A percentile compares a stretch with the other conserved stretches of the same genome.
These are phyloP conservation scores for Zarea fungicola DNA, from an alignment of 2,329 filamentous ascomycete genomes.

Conservation along the genomic window DNA sequence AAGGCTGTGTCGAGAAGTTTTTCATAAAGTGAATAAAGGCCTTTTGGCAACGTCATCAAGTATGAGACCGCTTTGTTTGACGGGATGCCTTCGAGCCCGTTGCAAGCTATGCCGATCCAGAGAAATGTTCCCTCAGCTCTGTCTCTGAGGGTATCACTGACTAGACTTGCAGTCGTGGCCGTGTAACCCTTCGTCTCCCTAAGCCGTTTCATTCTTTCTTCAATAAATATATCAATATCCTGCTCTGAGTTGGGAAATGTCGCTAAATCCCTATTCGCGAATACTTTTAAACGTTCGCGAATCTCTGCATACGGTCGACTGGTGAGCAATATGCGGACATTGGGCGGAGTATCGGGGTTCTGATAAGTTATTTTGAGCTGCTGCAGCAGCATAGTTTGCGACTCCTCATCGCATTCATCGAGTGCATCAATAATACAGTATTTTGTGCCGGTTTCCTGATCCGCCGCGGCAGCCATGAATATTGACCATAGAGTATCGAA, in stretches of 20 bases:
- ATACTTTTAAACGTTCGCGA: slow-evolving; percentile 13
- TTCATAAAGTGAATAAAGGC: slow-evolving; percentile 16
- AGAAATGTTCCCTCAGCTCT: slow-evolving; percentile 22
- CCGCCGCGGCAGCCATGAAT: slow-evolving; percentile 14
- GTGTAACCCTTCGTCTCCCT: slow-evolving; percentile 17
- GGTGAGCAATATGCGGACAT: slow-evolving; percentile 17
- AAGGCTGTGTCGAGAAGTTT: slow-evolving; percentile 13
- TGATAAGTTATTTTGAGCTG: slow-evolving; percentile 16
- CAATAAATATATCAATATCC: slow-evolving; percentile 18
- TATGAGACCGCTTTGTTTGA: slow-evolving; percentile 19
- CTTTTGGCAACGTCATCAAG: slow-evolving; percentile 19
- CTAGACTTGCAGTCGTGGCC: slow-evolving; percentile 13
- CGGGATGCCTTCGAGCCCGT: slow-evolving; percentile 16
- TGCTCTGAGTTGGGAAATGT: slow-evolving; percentile 17
- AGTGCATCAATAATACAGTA: slow-evolving; percentile 21
- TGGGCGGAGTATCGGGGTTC: neutral
- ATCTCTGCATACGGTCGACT: slow-evolving; percentile 19
- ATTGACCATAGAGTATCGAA: slow-evolving; percentile 20
- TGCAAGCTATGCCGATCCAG: slow-evolving; percentile 21
- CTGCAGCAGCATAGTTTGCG: slow-evolving; percentile 15
- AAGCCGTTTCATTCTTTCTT: slow-evolving; percentile 16
- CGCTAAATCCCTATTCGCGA: slow-evolving; percentile 19
- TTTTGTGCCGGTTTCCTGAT: slow-evolving; percentile 16
- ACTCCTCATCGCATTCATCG: slow-evolving; percentile 19
- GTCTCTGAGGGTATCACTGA: slow-evolving; percentile 16